Percentiles rank a stretch among this genome's conserved stretches.
Evolutionary conservation across 495 filamentous ascomycete genomes (phyloP).

Genomic region (Apiosordaria backusii): DNA sequence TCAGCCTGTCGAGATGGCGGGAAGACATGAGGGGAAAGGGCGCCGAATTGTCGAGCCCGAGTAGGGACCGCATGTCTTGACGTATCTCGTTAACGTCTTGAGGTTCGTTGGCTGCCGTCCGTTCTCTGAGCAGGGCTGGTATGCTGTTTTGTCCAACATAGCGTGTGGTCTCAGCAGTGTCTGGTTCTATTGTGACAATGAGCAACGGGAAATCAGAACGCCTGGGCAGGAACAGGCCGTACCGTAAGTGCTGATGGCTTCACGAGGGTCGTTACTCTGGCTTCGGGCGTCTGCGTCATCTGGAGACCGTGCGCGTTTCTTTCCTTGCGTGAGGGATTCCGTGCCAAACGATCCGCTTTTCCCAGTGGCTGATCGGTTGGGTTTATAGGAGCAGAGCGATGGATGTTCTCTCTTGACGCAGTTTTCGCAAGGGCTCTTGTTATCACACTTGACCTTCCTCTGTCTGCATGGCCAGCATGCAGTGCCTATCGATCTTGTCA

Average conservation of each 20-base stretch:
- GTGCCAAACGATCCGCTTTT: slow-evolving; percentile 34
- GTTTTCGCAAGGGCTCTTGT: slow-evolving; percentile 67
- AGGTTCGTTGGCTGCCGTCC: slow-evolving; percentile 45
- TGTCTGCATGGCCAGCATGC: slow-evolving; percentile 73
- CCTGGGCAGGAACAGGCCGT: slow-evolving; percentile 22
- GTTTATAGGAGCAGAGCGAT: slow-evolving; percentile 69
- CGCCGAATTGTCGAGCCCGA: slow-evolving; percentile 79
- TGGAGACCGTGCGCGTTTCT: slow-evolving; percentile 47
- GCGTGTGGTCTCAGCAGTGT: slow-evolving; percentile 59
- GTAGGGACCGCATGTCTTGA: slow-evolving; percentile 69
- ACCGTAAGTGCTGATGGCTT: slow-evolving; percentile 36
- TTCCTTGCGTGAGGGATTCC: slow-evolving; percentile 27
- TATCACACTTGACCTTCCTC: slow-evolving; percentile 72
- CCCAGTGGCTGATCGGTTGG: slow-evolving; percentile 56
- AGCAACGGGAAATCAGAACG: slow-evolving; percentile 14
- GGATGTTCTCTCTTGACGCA: slow-evolving; percentile 71
- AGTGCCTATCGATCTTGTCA: slow-evolving; percentile 37
- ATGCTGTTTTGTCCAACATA: slow-evolving; percentile 66
- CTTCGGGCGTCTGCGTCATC: slow-evolving; percentile 36
- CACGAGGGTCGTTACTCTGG: slow-evolving; percentile 41
- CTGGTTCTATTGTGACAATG: slow-evolving; percentile 48
- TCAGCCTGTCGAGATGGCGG: slow-evolving; percentile 64
- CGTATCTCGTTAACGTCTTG: slow-evolving; percentile 49
- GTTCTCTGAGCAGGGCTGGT: slow-evolving; percentile 63
- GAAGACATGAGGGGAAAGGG: slow-evolving; percentile 81